A percentile compares a stretch with the other conserved stretches of the same genome.
These are phyloP conservation scores for Paratinospora sagittata DNA, from an alignment of 164 flowering plant genomes.

Conservation along the genomic window DNA sequence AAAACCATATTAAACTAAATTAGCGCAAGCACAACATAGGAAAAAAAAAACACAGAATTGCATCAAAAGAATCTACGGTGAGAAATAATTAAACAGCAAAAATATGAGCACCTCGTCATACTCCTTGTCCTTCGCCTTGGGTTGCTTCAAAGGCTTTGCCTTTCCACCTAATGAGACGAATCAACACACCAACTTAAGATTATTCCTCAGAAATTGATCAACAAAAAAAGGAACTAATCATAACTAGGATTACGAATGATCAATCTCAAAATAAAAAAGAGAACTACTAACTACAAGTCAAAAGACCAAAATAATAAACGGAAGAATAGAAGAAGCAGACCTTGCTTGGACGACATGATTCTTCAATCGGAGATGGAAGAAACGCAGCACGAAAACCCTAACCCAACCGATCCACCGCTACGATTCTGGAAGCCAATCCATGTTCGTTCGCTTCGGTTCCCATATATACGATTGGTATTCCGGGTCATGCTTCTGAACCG, in stretches of 20 bases:
- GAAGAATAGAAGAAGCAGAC: constrained; percentile 11
- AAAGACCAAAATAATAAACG: too few species aligned
- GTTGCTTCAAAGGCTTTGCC: constrained; percentile 85
- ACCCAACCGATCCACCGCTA: neutral
- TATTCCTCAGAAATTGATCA: neutral
- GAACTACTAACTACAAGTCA: neutral
- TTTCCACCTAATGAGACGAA: constrained; percentile 46
- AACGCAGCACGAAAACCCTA: neutral
- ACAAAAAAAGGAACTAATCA: neutral
- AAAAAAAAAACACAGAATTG: neutral
- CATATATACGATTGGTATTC: neutral
- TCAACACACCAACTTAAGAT: constrained; percentile 8
- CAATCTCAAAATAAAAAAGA: too few species aligned
- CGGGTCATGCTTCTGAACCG: neutral
- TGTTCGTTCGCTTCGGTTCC: neutral
- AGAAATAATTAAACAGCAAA: neutral
- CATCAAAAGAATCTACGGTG: neutral
- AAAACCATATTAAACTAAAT: too few species aligned
- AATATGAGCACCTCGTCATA: constrained; percentile 63
- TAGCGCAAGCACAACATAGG: neutral
- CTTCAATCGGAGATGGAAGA: neutral
- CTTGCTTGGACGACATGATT: constrained; percentile 76
- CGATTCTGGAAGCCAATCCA: neutral
- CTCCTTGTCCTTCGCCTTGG: constrained; percentile 68
- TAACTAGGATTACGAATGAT: neutral